These are phyloP conservation scores for Cystobasidiaceae sp. DNA, from an alignment of 1,284 basidiomycete species.

Conservation along the genomic window DNA sequence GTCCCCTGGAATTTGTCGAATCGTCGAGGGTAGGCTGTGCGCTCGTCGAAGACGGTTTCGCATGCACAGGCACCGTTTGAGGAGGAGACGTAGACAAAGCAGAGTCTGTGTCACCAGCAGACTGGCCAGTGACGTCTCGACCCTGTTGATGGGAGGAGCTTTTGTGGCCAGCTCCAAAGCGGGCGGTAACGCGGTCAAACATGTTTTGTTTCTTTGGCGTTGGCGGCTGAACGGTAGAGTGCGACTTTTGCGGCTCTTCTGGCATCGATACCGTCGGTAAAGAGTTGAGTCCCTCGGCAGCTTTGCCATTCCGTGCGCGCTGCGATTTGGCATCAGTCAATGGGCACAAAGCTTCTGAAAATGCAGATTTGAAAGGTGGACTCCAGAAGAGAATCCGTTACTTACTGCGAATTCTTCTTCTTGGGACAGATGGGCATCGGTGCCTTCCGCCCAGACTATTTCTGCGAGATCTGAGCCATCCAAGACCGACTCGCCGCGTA, in stretches of 20 bases:
- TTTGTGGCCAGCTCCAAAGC: background rate
- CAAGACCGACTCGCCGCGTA: slow-evolving; percentile 14
- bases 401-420: slow-evolving; percentile 25
- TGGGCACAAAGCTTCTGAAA: too few species aligned
- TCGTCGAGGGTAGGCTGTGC: background rate
- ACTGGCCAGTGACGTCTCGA: too few species aligned
- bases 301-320: slow-evolving; percentile 14
- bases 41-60: background rate
- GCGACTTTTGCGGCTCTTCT: background rate
- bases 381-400: too few species aligned
- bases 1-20: too few species aligned
- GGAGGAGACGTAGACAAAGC: background rate
- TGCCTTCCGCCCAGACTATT: slow-evolving; percentile 20
- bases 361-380: background rate
- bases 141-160: too few species aligned
- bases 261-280: too few species aligned
- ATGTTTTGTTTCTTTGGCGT: slow-evolving; percentile 4
- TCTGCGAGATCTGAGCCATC: slow-evolving; percentile 1
- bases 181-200: background rate
- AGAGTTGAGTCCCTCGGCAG: too few species aligned
- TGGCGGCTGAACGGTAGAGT: background rate
- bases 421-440: slow-evolving; percentile 12
- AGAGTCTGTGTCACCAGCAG: background rate
- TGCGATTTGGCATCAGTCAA: too few species aligned
- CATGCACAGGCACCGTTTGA: background rate